phyloP scores from a whole-genome alignment of 352 stramenopile species.

The Phytophthora cactorum region DNA sequence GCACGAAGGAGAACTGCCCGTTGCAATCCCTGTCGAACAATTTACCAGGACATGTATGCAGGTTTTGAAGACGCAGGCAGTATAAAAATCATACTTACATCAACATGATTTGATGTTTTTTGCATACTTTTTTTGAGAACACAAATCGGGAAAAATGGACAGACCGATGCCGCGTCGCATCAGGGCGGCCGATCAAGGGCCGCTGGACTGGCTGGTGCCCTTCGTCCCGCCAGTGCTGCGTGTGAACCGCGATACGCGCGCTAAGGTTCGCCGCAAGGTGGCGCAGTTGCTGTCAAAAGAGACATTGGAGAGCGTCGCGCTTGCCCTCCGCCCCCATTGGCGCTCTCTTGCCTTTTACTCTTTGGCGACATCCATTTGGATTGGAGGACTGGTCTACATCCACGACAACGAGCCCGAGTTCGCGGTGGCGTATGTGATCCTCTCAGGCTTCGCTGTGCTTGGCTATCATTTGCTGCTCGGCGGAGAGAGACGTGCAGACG shows the following conservation, averaged over 20 bases:
- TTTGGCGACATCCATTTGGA: slow-evolving; percentile 43
- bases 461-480: slow-evolving; percentile 45
- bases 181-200: slow-evolving; percentile 36
- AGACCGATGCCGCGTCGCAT: slow-evolving; percentile 15
- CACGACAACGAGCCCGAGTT: slow-evolving; percentile 62
- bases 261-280: slow-evolving; percentile 43
- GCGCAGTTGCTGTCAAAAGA: slow-evolving; percentile 46
- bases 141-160: slow-evolving; percentile 4
- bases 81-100: slow-evolving; percentile 18
- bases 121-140: not conserved
- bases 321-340: slow-evolving; percentile 35
- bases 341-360: slow-evolving; percentile 24
- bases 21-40: slow-evolving; percentile 31
- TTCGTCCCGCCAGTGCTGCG: slow-evolving; percentile 84
- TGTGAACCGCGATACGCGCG: slow-evolving; percentile 80
- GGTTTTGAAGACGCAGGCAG: slow-evolving; percentile 44
- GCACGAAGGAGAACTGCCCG: slow-evolving; percentile 45
- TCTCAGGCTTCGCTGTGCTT: slow-evolving; percentile 56
- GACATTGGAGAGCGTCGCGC: slow-evolving; percentile 20
- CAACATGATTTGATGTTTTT: not conserved
- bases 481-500: slow-evolving; percentile 19
- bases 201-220: slow-evolving; percentile 78
- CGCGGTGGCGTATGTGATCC: slow-evolving; percentile 64
- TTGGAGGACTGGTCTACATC: slow-evolving; percentile 51
- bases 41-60: slow-evolving; percentile 51